phyloP scores from a whole-genome alignment of 164 flowering plant genomes.

The Cinnamomum chago region DNA sequence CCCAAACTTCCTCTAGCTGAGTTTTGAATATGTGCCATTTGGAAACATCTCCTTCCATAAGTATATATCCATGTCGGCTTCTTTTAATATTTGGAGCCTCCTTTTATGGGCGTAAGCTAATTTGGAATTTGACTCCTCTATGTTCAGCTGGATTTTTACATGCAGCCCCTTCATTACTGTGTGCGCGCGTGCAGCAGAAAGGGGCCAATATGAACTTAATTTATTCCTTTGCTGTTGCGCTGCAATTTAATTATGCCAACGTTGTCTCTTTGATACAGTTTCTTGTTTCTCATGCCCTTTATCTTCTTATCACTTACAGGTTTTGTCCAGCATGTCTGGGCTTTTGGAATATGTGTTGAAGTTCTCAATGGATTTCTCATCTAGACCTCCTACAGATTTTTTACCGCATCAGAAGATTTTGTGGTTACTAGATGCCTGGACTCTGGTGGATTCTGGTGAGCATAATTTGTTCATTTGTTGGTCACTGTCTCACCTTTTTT shows the following conservation, averaged over 20 bases:
- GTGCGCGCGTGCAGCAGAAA: too few relatives aligned
- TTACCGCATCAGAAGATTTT: constrained; percentile 63
- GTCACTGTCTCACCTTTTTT: neutral
- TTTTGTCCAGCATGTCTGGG: constrained; percentile 21
- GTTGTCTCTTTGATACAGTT: neutral
- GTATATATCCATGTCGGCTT: too few relatives aligned
- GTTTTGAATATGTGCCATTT: too few relatives aligned
- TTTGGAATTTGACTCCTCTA: too few relatives aligned
- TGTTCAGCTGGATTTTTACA: too few relatives aligned
- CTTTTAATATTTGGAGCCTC: too few relatives aligned
- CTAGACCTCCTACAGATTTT: constrained; percentile 72
- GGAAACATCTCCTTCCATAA: too few relatives aligned
- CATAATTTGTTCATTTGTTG: neutral
- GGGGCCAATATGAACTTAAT: too few relatives aligned
- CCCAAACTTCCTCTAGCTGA: too few relatives aligned
- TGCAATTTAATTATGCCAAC: neutral
- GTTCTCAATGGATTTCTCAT: constrained; percentile 55
- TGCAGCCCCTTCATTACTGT: too few relatives aligned
- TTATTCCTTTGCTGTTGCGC: neutral
- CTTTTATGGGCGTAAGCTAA: too few relatives aligned
- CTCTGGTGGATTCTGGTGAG: constrained; percentile 50
- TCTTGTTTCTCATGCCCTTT: neutral
- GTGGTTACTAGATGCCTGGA: constrained; percentile 71
- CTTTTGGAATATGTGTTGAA: constrained; percentile 40
- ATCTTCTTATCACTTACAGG: constrained; percentile 27